Base-by-base conservation (phyloP, 1,284 basidiomycete species). In the Boletus smithii region DNA sequence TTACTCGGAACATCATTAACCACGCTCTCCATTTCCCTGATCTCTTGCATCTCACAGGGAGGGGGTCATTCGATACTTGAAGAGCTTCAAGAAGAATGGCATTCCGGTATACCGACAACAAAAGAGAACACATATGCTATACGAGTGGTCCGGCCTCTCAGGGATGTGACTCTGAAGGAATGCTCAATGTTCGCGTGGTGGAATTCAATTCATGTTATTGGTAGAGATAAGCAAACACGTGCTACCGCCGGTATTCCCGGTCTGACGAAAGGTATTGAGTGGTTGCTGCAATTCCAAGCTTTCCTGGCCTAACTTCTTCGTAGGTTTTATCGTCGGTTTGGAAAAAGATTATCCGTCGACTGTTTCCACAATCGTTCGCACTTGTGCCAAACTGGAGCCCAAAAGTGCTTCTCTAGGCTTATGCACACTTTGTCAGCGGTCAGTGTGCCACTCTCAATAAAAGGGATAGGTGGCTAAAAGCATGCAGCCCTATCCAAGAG, bases 321-420 rank as follows among this genome's bases (percentile, higher is more conserved):
- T 44, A 92, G 91, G 85, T 61, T 95, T 95, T 62, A 89, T 95
- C 51, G 71, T 85, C 14, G 83, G 85, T 0, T 66, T 95, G 18
- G 89, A 91, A 65, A 80, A 78, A 37, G 82, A 91, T 58, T 94
- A 90, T 64, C 91, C 92, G 0, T 89, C 91, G 0, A 95, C 92
- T 0, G 91, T 95, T 4, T 91, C 89, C 7, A 86, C 91, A 0
- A 91, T 95, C 46, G 84, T 83, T 22, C 77, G 87, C 37, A 95
- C 91, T 0, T 91, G 88, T 53, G 83, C 77, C 20, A 95, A 95
- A 67, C 70, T 95, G 29, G 77, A 81, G 9, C 85, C 91, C 8
- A 87, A 86, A 55, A 79, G 79, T 44, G 68, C 67, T 2, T 69
- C 78, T 0, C 68, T 67, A 8, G 70, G 68, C 0, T 59, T 61